Evolutionary conservation across 2,329 filamentous ascomycete species (phyloP), one percentile per base, ranked within the genome.

Genomic region (Ceratocystis destructans): DNA sequence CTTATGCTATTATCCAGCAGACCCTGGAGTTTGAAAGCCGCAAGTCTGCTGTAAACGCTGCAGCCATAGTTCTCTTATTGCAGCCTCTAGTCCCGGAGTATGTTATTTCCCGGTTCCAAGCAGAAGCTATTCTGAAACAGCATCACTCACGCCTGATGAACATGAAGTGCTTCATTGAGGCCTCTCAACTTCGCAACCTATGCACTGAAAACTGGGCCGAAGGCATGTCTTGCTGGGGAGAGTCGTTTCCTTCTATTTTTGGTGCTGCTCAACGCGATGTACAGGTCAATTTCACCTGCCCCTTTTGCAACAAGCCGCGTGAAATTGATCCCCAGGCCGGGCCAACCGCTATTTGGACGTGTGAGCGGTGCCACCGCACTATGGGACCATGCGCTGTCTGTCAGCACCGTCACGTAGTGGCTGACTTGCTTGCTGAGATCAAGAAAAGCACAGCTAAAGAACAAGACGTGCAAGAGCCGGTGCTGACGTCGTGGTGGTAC

Each of bases 301-400:
- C 81, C 0, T 75, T 75, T 0, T 87, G 84, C 69, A 77, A 79
- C 46, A 84, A 83, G 69, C 82, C 83, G 0, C 76, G 81, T 15
- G 82, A 84, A 62, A 73, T 82, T 3, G 79, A 81, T 45, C 76
- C 77, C 0, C 69, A 74, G 1, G 73, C 79, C 5, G 59, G 61
- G 4, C 72, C 76, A 55, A 76, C 71, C 68, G 77, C 77, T 0
- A 76, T 86, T n/a, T 85, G 82, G 79, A 78, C 75, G 17, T 87
- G 84, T 71, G 79, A 84, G 53, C 79, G 82, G 2, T 87, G 84
- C 70, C 74, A 74, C 1, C 73, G 75, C 5, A 73, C 77, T 55
- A 82, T 84, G 75, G 82, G 78, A 0, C 79, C 81, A 0, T 87
- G 84, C 69, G 80, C 83, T 0, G 77, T 87, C 0, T 87, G 84